Evolutionary conservation across 1,284 basidiomycete species (phyloP).

Genomic region (Chalciporus sp.): DNA sequence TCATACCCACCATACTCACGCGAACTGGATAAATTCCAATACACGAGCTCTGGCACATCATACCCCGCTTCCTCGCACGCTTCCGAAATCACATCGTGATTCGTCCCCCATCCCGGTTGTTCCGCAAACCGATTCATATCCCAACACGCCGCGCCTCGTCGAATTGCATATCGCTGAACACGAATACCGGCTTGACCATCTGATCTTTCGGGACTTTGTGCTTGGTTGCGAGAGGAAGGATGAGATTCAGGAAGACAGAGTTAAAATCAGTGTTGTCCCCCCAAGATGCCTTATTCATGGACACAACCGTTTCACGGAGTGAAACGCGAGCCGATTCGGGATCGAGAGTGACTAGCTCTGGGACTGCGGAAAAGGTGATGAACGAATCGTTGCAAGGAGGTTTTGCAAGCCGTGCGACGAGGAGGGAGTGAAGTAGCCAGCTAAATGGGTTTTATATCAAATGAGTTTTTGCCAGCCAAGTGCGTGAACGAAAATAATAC

Average conservation of each 20-base stretch:
- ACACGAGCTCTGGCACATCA: constrained; percentile 68
- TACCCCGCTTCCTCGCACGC: constrained; percentile 63
- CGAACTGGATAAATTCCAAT: constrained; percentile 50
- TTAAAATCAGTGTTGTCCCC: constrained; percentile 62
- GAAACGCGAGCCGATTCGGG: constrained; percentile 34
- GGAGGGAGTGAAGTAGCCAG: constrained; percentile 66
- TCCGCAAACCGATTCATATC: too few species aligned
- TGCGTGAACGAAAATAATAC: constrained; percentile 3
- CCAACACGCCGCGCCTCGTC: constrained; percentile 39
- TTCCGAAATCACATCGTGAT: constrained; percentile 54
- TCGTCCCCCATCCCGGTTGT: constrained; percentile 53
- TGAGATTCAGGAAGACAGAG: constrained; percentile 58
- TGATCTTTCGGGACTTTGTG: constrained; percentile 60
- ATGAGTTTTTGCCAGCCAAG: neutral
- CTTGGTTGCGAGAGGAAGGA: constrained; percentile 58
- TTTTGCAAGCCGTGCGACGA: constrained; percentile 60
- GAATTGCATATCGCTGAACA: constrained; percentile 82
- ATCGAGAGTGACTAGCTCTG: constrained; percentile 53
- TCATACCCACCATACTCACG: neutral
- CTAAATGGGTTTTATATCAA: constrained; percentile 47
- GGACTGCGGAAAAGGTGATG: constrained; percentile 64
- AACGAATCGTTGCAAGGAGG: constrained; percentile 66
- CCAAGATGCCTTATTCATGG: constrained; percentile 48
- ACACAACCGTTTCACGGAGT: constrained; percentile 38
- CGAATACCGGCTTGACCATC: constrained; percentile 74